Conservation (phyloP, 2,329 filamentous ascomycete genomes). For the Cladosporium sphaerospermum region DNA sequence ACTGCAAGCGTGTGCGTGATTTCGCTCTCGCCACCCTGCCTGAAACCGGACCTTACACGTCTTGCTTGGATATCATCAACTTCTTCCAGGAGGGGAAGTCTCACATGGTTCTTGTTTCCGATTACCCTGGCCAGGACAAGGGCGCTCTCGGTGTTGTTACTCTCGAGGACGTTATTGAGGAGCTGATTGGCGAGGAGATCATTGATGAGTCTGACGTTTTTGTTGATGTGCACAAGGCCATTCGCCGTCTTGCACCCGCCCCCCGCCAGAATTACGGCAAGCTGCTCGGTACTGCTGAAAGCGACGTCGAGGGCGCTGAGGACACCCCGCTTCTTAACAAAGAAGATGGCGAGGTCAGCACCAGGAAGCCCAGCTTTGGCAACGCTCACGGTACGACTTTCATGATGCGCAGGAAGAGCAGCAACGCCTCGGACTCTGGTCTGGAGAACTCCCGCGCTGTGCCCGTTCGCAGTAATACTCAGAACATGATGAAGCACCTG, state of each 20-base stretch:
- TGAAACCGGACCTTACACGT: constrained; percentile 90
- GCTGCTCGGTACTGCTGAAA: constrained; percentile 16
- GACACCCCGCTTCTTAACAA: constrained; percentile 25
- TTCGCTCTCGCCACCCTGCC: constrained; percentile 91
- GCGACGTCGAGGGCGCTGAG: constrained; percentile 21
- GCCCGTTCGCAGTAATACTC: constrained; percentile 45
- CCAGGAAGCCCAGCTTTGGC: constrained; percentile 30
- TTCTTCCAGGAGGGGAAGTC: constrained; percentile 99
- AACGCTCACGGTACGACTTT: constrained; percentile 34
- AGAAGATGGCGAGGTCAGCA: constrained; percentile 17
- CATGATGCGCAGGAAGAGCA: constrained; percentile 41
- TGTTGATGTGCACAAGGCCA: constrained; percentile 96
- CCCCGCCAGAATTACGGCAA: constrained; percentile 54
- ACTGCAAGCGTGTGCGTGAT: constrained; percentile 76
- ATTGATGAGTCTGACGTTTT: constrained; percentile 99
- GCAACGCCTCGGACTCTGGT: constrained; percentile 31
- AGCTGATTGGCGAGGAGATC: constrained; percentile 98
- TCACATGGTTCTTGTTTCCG: constrained; percentile 95
- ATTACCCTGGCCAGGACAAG: constrained; percentile 80
- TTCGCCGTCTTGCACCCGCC: constrained; percentile 78
- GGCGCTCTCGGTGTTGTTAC: constrained; percentile 92
- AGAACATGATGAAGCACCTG: constrained; percentile 53
- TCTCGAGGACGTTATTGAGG: constrained; percentile 95
- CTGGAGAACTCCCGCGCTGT: constrained; percentile 23
- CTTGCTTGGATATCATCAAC: constrained; percentile 96